Conservation (phyloP, 148 eudicot genomes). For the Chenopodium quinoa region DNA sequence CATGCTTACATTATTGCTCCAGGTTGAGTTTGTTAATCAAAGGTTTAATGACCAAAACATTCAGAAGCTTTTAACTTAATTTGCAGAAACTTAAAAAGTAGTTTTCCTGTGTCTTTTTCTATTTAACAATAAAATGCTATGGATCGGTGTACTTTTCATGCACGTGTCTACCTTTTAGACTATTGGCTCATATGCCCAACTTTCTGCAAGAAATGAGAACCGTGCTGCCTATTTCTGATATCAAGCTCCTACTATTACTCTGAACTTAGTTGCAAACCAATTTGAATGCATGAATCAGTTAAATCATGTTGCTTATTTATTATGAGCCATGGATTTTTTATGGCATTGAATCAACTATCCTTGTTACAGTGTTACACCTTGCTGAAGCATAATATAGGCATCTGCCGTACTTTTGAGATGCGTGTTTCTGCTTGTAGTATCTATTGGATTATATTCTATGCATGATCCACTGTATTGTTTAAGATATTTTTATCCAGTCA, state of each 20-base stretch:
- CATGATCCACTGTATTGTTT: no score
- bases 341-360: no score
- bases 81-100: background rate
- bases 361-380: no score
- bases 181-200: background rate
- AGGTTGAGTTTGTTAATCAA: background rate
- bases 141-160: background rate
- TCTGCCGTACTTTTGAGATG: no score
- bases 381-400: no score
- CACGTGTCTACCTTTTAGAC: background rate
- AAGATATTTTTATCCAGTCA: no score
- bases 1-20: background rate
- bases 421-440: no score
- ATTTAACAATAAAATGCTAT: no score
- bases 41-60: background rate
- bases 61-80: background rate
- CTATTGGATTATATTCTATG: no score
- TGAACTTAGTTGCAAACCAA: background rate
- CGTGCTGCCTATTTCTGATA: background rate
- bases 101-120: background rate
- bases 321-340: background rate
- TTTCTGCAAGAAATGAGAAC: background rate
- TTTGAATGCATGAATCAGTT: background rate
- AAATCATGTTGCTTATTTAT: background rate
- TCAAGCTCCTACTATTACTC: background rate